Evolutionary conservation across 2,329 filamentous ascomycete genomes (phyloP).

Genomic region (Pseudogymnoascus sp.): DNA sequence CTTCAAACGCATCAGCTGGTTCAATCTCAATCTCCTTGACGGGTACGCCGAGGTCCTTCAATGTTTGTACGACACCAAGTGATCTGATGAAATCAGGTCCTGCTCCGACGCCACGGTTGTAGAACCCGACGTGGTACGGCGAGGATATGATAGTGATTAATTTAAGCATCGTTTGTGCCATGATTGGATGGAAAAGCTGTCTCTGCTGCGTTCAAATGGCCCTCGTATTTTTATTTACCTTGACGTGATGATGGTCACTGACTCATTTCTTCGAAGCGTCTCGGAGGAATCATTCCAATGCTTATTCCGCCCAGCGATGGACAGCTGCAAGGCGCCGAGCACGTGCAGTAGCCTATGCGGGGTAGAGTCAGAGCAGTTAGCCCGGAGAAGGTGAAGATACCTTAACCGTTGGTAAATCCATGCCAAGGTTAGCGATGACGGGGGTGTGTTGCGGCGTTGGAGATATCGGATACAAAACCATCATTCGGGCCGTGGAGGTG

Average conservation of each 20-base stretch:
- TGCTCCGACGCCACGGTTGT: slow-evolving; percentile 32
- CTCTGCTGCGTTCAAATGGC: background rate
- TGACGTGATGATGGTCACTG: background rate
- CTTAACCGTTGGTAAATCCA: background rate
- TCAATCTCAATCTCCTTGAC: slow-evolving; percentile 24
- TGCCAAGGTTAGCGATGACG: background rate
- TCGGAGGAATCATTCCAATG: background rate
- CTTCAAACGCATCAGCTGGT: slow-evolving; percentile 31
- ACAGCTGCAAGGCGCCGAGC: background rate
- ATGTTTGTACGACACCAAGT: slow-evolving; percentile 23
- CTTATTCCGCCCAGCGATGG: background rate
- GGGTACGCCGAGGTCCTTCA: slow-evolving; percentile 22
- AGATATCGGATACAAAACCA: background rate
- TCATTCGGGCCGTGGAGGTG: background rate
- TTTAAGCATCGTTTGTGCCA: background rate
- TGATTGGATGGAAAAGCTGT: background rate
- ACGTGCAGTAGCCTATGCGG: background rate
- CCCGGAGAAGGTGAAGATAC: background rate
- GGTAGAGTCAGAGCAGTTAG: background rate
- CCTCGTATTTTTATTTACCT: background rate
- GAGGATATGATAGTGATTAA: slow-evolving; percentile 32
- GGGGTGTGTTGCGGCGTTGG: background rate
- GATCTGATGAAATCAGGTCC: slow-evolving; percentile 30
- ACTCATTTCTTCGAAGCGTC: background rate
- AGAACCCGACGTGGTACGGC: slow-evolving; percentile 34